A percentile compares a stretch with the other conserved stretches of the same genome.
phyloP scores from a whole-genome alignment of 2,329 filamentous ascomycete species.

The Cryphonectria nitschkei region DNA sequence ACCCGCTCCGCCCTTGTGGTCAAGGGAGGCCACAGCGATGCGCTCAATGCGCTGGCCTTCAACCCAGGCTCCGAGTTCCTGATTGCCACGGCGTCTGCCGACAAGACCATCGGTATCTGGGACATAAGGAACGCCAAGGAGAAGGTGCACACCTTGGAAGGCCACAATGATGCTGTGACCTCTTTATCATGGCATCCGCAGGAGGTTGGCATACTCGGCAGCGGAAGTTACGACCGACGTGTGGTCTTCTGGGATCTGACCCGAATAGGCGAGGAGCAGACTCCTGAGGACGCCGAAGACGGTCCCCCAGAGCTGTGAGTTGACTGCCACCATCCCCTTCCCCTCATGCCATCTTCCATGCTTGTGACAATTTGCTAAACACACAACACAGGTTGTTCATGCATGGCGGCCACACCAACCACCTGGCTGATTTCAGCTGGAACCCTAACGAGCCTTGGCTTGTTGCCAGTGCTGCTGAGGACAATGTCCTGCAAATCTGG shows the following conservation, averaged over 20 bases:
- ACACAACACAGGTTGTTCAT: constrained; percentile 75
- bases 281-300: constrained; percentile 92
- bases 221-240: constrained; percentile 88
- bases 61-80: constrained; percentile 90
- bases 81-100: constrained; percentile 89
- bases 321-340: neutral
- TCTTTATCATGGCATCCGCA: constrained; percentile 94
- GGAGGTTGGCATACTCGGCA: constrained; percentile 85
- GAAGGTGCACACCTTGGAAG: constrained; percentile 87
- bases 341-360: neutral
- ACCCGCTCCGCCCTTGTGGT: constrained; percentile 71
- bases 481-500: constrained; percentile 96
- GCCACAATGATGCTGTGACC: constrained; percentile 87
- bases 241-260: constrained; percentile 97
- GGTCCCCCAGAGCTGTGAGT: constrained; percentile 91
- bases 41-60: constrained; percentile 95
- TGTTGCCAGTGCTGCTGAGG: constrained; percentile 91
- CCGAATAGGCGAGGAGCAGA: constrained; percentile 89
- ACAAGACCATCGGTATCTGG: constrained; percentile 95
- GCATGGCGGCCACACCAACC: constrained; percentile 98
- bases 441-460: constrained; percentile 97
- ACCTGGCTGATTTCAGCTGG: constrained; percentile 96
- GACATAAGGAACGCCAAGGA: constrained; percentile 89
- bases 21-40: constrained; percentile 79
- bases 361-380: constrained; percentile 31